Base-by-base conservation (phyloP, 352 stramenopile species). In the Globisporangium nodosum region DNA sequence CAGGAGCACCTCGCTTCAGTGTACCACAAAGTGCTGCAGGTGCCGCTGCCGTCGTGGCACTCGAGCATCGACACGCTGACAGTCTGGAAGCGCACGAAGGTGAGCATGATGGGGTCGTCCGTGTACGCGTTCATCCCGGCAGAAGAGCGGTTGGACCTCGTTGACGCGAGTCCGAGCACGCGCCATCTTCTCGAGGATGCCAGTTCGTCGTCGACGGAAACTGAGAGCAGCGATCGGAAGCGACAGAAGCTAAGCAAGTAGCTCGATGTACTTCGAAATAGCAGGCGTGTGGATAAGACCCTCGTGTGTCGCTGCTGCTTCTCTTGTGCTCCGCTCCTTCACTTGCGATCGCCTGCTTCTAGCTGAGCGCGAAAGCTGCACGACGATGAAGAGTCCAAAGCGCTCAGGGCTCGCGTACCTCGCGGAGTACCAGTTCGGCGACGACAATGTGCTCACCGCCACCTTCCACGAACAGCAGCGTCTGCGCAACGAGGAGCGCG, bases 11-110 rank as follows among this genome's bases (percentile, higher is more conserved):
- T 98, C 27, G 87, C 87, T 18, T 81, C 84, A 15, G 85, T 97
- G 50, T 98, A 95, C 69, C 94, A 98, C 73, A 98, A 97, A 53
- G 76, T 98, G 18, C 63, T 97, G 24, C 92, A 97, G 61, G 82
- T 96, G 45, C 80, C 79, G 60, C 71, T 98, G 47, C 80, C 81
- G 49, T 97, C 88, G 45, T 98, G 94, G 94, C 79, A 97, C 61
- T 97, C 96, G 53, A 96, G 93, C 33, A 84, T 93, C 42, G 91
- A 97, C 63, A 90, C 89, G 11, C 70, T 98, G 33, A 97, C 81
- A 33, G 92, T 98, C 52, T 98, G 94, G 94, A 98, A 97, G 74
- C 87, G 92, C 61, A 97, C 89, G 18, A 76, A 96, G 67, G 92
- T 74, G 15, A 97, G 81, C 58, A 90, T 92, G 56, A 92, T 96